These are phyloP conservation scores for Athelia psychrophila DNA, from an alignment of 1,284 basidiomycete genomes.

Conservation along the genomic window DNA sequence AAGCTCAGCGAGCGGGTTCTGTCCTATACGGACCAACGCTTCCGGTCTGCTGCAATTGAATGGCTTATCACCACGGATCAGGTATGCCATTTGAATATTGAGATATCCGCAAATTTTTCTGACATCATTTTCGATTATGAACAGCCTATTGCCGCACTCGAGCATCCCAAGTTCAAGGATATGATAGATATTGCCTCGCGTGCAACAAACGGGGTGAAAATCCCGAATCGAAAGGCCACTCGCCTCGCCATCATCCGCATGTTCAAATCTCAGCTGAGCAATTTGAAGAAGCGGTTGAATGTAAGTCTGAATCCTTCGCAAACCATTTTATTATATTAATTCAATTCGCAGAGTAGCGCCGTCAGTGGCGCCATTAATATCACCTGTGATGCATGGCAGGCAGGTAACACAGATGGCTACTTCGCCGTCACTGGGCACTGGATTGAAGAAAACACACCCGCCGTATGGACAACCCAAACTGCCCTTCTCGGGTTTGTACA, in stretches of 20 bases:
- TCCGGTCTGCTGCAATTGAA: constrained; percentile 25
- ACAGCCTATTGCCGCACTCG: constrained; percentile 28
- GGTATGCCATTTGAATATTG: constrained; percentile 20
- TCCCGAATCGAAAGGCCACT: constrained; percentile 22
- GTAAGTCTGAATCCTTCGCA: constrained; percentile 18
- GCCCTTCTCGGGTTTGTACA: constrained; percentile 31
- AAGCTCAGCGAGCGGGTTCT: constrained; percentile 9
- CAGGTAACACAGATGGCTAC: constrained; percentile 31
- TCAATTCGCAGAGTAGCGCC: constrained; percentile 16
- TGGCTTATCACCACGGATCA: constrained; percentile 37
- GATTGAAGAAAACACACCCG: constrained; percentile 24
- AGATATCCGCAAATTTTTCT: not conserved
- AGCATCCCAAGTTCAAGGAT: constrained; percentile 24
- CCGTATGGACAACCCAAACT: constrained; percentile 21
- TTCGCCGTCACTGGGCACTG: constrained; percentile 34
- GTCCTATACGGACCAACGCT: constrained; percentile 26
- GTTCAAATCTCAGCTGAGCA: constrained; percentile 29
- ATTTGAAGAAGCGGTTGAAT: constrained; percentile 22
- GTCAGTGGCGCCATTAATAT: constrained; percentile 27
- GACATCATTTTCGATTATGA: not conserved
- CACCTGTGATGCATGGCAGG: constrained; percentile 37
- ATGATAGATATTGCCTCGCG: constrained; percentile 28
- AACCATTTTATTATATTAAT: not conserved
- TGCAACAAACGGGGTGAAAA: constrained; percentile 22
- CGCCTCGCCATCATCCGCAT: constrained; percentile 25